Evolutionary conservation across 257 asterid species (phyloP).

Genomic region (Craterostigma plantagineum): DNA sequence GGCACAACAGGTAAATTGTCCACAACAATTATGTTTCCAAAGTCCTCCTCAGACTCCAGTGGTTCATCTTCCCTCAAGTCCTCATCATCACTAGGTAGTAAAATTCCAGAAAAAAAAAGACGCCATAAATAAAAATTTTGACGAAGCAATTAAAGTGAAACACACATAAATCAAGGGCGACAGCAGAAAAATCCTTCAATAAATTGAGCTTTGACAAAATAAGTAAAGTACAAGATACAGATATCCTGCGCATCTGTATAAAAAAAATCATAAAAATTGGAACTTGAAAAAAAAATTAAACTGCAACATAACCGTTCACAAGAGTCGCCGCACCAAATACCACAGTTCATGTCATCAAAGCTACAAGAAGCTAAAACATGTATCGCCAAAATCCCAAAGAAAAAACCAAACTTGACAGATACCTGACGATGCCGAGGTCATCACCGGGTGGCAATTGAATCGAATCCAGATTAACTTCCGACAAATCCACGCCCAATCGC

Average conservation of each 20-base stretch:
- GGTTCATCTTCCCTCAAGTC: constrained; percentile 51
- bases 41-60: constrained; percentile 58
- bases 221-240: too few species aligned
- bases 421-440: constrained; percentile 60
- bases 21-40: constrained; percentile 66
- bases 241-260: too few species aligned
- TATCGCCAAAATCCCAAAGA: background rate
- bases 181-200: background rate
- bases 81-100: constrained; percentile 54
- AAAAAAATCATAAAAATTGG: too few species aligned
- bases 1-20: constrained; percentile 81
- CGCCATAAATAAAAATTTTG: background rate
- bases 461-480: constrained; percentile 45
- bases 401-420: background rate
- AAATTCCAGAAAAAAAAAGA: background rate
- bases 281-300: too few species aligned
- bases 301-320: background rate
- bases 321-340: background rate
- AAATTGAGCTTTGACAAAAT: background rate
- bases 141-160: background rate
- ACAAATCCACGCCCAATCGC: constrained; percentile 34
- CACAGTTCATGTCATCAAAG: too few species aligned
- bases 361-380: background rate
- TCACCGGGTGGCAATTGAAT: constrained; percentile 62
- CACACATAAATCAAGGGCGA: background rate